These are phyloP conservation scores for Pythium sp. DNA, from an alignment of 352 stramenopile genomes.

Conservation along the genomic window DNA sequence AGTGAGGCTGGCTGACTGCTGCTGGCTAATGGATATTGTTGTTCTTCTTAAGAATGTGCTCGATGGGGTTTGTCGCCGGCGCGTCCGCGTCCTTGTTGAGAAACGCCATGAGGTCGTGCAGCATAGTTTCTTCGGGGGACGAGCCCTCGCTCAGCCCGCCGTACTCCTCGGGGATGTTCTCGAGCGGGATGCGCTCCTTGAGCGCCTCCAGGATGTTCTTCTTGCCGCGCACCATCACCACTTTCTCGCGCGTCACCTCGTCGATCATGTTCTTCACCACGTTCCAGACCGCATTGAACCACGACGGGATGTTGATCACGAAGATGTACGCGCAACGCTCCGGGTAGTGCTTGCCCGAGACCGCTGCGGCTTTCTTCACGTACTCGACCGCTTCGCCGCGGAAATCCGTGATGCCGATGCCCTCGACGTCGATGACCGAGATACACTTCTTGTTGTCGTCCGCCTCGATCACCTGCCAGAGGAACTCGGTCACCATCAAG, in stretches of 20 bases:
- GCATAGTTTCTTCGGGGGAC: conserved; percentile 61
- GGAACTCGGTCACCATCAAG: conserved; percentile 82
- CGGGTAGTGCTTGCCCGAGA: conserved; percentile 92
- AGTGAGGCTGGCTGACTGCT: not conserved
- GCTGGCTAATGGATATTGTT: not conserved
- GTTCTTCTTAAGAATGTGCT: conserved; percentile 42
- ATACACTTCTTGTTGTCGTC: conserved; percentile 86
- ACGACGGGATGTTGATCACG: conserved; percentile 93
- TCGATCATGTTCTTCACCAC: conserved; percentile 91
- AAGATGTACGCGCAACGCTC: conserved; percentile 92
- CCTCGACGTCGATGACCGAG: conserved; percentile 80
- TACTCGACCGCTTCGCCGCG: conserved; percentile 86
- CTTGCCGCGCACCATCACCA: conserved; percentile 85
- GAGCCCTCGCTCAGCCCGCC: conserved; percentile 60
- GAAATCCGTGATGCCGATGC: conserved; percentile 83
- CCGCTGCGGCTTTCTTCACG: conserved; percentile 60
- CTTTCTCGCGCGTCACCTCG: conserved; percentile 92
- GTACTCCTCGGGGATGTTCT: conserved; percentile 83
- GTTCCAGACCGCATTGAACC: conserved; percentile 93
- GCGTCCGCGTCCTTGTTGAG: conserved; percentile 66
- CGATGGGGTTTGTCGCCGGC: conserved; percentile 53
- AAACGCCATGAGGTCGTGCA: conserved; percentile 75
- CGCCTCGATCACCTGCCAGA: conserved; percentile 84
- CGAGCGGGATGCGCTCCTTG: conserved; percentile 60
- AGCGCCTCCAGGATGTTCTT: conserved; percentile 82